Evolutionary conservation across 164 flowering plant genomes (phyloP), one percentile per base, ranked within the genome.

Genomic region (Kingdonia uniflora): DNA sequence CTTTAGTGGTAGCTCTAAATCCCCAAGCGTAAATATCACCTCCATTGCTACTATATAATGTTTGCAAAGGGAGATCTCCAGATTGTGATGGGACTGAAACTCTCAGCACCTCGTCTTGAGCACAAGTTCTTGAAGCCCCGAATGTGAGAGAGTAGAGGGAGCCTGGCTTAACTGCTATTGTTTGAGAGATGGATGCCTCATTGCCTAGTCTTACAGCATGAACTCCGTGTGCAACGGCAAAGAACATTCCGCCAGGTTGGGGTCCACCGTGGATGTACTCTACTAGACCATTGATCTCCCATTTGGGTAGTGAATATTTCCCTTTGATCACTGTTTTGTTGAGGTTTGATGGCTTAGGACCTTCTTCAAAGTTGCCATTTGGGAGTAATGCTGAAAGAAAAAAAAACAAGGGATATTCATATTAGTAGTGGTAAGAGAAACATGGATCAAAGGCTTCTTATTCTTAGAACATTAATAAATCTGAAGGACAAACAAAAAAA

Each of bases 161-260:
- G 11, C 89, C 92, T 7, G 55, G 63, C 52, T 75, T 78, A 0
- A 87, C 79, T 0, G 74, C 65, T 15, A 87, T 60, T 13, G 71
- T 65, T 51, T 91, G 98, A 20, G 92, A 78, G 56, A 87, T 72
- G 0, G 87, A 74, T 50, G 97, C 97, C 55, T 90, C 85, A 43
- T 90, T 91, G 2, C 97, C 97, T n/a, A 91, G 90, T 72, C 95
- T 76, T 6, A 85, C 78, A 2, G 95, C 96, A 22, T 83, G 95
- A 52, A 74, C 74, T 0, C 92, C 98, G 33, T 78, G 95, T 10
- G 87, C 35, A 29, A 29, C 98, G 0, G 80, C 57, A 53, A 74
- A 87, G 83, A 47, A 87, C 81, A 91, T 78, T 25, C 96, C 96
- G 0, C 92, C 92, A 0, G 91, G 90, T 57, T 91, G 96, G 0